Conservation (phyloP, 2,329 filamentous ascomycete species). For the Monosporascus ibericus region DNA sequence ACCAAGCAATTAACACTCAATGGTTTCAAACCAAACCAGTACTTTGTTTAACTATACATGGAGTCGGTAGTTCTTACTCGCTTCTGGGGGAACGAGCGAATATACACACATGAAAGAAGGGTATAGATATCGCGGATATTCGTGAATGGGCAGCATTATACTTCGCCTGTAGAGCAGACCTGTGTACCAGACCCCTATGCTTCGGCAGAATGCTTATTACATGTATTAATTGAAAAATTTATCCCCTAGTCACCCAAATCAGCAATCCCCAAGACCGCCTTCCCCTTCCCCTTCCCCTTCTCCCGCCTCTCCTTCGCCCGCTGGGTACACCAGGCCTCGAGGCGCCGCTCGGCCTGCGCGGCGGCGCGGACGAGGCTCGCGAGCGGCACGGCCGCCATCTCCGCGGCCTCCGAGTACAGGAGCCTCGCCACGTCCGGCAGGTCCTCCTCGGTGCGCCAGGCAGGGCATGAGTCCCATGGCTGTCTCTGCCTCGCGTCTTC, state of each 20-base stretch:
- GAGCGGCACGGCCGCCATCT: conserved; percentile 29
- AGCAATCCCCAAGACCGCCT: conserved; percentile 4
- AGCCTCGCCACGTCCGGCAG: conserved; percentile 33
- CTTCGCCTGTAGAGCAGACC: too few relatives aligned
- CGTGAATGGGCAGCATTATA: too few relatives aligned
- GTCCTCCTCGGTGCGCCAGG: conserved; percentile 33
- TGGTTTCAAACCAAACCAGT: too few relatives aligned
- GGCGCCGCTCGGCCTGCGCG: conserved; percentile 29
- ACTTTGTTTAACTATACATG: too few relatives aligned
- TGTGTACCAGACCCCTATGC: too few relatives aligned
- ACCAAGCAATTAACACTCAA: too few relatives aligned
- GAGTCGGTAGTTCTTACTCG: too few relatives aligned
- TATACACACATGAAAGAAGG: not conserved
- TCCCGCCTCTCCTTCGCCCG: conserved; percentile 18
- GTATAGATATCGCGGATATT: not conserved
- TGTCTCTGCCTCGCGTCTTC: conserved; percentile 15
- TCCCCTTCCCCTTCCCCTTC: conserved; percentile 13
- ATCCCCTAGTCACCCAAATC: conserved; percentile 3
- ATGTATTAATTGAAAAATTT: not conserved
- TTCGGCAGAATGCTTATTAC: too few relatives aligned
- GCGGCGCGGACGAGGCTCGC: conserved; percentile 29
- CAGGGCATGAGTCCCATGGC: conserved; percentile 23
- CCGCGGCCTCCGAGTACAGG: conserved; percentile 38
- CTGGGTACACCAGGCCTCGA: conserved; percentile 27
- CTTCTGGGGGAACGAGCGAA: too few relatives aligned